Percentiles rank a stretch among this genome's conserved stretches.
These are phyloP conservation scores for Pugionium dolabratum DNA, from an alignment of 345 rosid genomes.

Conservation along the genomic window DNA sequence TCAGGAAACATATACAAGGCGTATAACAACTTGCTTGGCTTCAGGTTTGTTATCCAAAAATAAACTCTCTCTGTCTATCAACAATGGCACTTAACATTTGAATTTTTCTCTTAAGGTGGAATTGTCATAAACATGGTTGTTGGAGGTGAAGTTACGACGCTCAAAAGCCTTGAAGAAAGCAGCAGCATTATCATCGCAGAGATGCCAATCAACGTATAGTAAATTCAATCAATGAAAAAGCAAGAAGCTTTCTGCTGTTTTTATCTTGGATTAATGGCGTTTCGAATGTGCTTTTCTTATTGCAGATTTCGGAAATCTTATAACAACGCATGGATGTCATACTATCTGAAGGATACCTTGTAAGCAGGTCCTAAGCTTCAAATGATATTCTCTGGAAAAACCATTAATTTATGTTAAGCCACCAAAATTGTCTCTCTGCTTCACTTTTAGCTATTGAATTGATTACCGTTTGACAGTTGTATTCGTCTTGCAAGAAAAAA, in stretches of 20 bases:
- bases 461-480: constrained; percentile 13
- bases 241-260: constrained; percentile 14
- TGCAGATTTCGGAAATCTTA: constrained; percentile 88
- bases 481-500: not conserved
- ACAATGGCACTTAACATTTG: constrained; percentile 1
- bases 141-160: constrained; percentile 86
- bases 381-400: too few relatives aligned
- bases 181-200: constrained; percentile 67
- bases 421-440: constrained; percentile 12
- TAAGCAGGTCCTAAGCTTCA: too few relatives aligned
- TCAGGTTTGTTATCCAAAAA: constrained; percentile 52
- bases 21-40: constrained; percentile 75
- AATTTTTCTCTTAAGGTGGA: constrained; percentile 62
- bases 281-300: constrained; percentile 9
- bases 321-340: constrained; percentile 35
- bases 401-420: not conserved
- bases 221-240: not conserved
- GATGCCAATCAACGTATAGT: constrained; percentile 79
- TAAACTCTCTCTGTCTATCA: constrained; percentile 6
- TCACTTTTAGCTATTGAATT: not conserved
- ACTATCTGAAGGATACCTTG: too few relatives aligned
- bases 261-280: constrained; percentile 9
- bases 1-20: constrained; percentile 86
- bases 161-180: constrained; percentile 78
- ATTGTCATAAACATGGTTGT: constrained; percentile 86